phyloP scores from a whole-genome alignment of 2,329 filamentous ascomycete species.

The Thelonectria blattea region DNA sequence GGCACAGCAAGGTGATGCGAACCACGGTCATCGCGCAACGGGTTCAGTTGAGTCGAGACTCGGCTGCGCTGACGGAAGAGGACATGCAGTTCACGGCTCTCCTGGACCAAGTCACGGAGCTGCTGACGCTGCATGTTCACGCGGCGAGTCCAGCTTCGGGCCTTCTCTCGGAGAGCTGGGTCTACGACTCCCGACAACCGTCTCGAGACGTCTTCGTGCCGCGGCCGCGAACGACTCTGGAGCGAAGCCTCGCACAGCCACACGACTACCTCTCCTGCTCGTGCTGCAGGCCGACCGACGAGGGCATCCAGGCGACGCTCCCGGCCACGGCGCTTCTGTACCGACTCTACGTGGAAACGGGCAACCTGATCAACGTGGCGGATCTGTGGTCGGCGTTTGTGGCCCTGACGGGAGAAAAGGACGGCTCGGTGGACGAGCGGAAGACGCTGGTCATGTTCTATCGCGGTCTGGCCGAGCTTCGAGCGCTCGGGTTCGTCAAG shows the following conservation, averaged over 20 bases:
- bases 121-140: slow-evolving; percentile 37
- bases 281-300: slow-evolving; percentile 63
- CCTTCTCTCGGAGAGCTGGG: slow-evolving; percentile 73
- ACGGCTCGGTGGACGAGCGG: slow-evolving; percentile 52
- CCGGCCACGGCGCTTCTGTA: slow-evolving; percentile 78
- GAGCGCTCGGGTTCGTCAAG: slow-evolving; percentile 86
- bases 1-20: slow-evolving; percentile 71
- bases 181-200: slow-evolving; percentile 75
- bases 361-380: slow-evolving; percentile 76
- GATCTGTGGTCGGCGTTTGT: slow-evolving; percentile 82
- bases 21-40: slow-evolving; percentile 83
- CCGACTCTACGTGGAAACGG: slow-evolving; percentile 79
- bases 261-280: slow-evolving; percentile 79
- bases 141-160: slow-evolving; percentile 46
- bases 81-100: slow-evolving; percentile 74
- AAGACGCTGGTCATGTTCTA: slow-evolving; percentile 80
- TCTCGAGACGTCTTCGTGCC: slow-evolving; percentile 78
- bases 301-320: slow-evolving; percentile 63
- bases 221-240: slow-evolving; percentile 71
- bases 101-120: slow-evolving; percentile 55
- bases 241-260: slow-evolving; percentile 73
- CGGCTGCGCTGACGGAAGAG: slow-evolving; percentile 70
- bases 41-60: slow-evolving; percentile 79
- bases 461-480: slow-evolving; percentile 81
- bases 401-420: slow-evolving; percentile 59